These are phyloP conservation scores for Hygrophila difformis DNA, from an alignment of 257 asterid species.

Conservation along the genomic window DNA sequence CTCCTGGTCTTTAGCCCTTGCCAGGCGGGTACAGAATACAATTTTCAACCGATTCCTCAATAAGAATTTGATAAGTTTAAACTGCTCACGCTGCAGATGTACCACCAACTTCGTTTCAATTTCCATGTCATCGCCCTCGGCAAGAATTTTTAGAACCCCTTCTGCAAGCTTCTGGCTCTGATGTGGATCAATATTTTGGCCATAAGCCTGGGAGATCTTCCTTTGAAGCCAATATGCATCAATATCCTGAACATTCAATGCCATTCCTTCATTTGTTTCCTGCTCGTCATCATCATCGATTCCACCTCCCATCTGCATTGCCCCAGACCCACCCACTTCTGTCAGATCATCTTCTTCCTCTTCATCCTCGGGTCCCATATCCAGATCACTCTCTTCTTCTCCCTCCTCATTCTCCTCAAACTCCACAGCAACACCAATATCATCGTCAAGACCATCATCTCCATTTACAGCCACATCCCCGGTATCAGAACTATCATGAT, in stretches of 20 bases:
- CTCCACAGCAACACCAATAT: constrained; percentile 60
- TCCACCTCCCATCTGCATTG: constrained; percentile 57
- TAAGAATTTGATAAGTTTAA: constrained; percentile 38
- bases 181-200: constrained; percentile 46
- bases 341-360: constrained; percentile 44
- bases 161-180: constrained; percentile 57
- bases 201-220: constrained; percentile 59
- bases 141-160: constrained; percentile 52
- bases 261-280: constrained; percentile 47
- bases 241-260: constrained; percentile 51
- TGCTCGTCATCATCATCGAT: constrained; percentile 47
- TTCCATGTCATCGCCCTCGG: constrained; percentile 50
- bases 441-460: constrained; percentile 46
- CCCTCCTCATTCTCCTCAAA: constrained; percentile 60
- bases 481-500: constrained; percentile 30
- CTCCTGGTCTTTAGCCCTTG: constrained; percentile 53
- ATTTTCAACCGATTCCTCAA: constrained; percentile 45
- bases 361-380: constrained; percentile 51
- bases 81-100: constrained; percentile 46
- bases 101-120: constrained; percentile 44
- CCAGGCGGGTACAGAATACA: constrained; percentile 53
- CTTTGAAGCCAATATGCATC: constrained; percentile 67
- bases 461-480: constrained; percentile 32
- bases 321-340: constrained; percentile 28
- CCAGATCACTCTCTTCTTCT: constrained; percentile 50